Evolutionary conservation across 495 filamentous ascomycete genomes (phyloP).

Genomic region (Neohortaea acidophila): DNA sequence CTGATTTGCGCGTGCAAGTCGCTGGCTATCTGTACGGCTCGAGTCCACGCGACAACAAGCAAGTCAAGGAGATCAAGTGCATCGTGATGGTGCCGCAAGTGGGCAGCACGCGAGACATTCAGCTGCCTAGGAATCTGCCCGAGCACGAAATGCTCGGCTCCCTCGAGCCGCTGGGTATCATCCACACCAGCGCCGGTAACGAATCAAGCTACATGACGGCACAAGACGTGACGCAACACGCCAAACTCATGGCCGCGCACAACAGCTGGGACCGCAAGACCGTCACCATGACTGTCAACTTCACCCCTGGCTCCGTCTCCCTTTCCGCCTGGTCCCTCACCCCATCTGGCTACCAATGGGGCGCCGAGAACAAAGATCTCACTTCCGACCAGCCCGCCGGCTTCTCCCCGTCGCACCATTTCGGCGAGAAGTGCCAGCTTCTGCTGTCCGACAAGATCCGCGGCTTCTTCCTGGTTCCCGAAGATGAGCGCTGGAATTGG

Average conservation of each 20-base stretch:
- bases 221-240: slow-evolving; percentile 83
- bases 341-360: slow-evolving; percentile 90
- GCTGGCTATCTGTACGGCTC: slow-evolving; percentile 90
- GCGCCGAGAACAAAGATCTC: slow-evolving; percentile 85
- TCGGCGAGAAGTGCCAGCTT: slow-evolving; percentile 92
- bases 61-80: slow-evolving; percentile 89
- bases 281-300: slow-evolving; percentile 88
- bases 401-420: slow-evolving; percentile 56
- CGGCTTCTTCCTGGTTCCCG: slow-evolving; percentile 91
- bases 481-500: slow-evolving; percentile 89
- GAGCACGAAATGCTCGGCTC: slow-evolving; percentile 81
- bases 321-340: slow-evolving; percentile 85
- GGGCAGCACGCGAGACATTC: slow-evolving; percentile 80
- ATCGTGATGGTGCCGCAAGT: slow-evolving; percentile 98
- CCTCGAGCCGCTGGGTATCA: slow-evolving; percentile 85
- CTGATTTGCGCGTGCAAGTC: slow-evolving; percentile 92
- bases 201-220: slow-evolving; percentile 94
- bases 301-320: slow-evolving; percentile 96
- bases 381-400: slow-evolving; percentile 84
- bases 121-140: slow-evolving; percentile 67
- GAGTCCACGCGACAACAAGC: slow-evolving; percentile 83
- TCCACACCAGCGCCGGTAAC: slow-evolving; percentile 89
- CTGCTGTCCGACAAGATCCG: slow-evolving; percentile 81
- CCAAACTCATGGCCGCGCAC: slow-evolving; percentile 72
- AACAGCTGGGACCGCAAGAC: slow-evolving; percentile 85